Conservation (phyloP, 139 green algal genomes). For the Zygnema circumcarinatum region DNA sequence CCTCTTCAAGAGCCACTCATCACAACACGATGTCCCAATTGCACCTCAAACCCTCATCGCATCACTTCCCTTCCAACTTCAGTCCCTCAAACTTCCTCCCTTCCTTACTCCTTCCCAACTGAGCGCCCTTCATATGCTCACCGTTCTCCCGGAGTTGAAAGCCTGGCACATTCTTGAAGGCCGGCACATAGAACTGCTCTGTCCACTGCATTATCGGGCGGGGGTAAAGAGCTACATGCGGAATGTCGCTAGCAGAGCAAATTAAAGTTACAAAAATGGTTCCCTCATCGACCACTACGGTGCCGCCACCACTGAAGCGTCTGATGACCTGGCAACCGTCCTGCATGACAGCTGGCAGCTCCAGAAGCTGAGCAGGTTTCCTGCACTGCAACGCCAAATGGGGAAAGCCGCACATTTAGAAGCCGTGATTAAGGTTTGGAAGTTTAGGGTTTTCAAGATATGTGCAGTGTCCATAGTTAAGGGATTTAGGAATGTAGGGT, state of each 20-base stretch:
- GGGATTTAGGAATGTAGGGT: neutral
- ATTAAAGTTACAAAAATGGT: slow-evolving; percentile 80
- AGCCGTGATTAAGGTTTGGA: too few relatives aligned
- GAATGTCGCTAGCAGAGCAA: slow-evolving; percentile 35
- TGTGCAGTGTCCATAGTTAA: neutral
- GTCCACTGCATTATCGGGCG: slow-evolving; percentile 91
- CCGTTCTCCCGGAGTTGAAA: slow-evolving; percentile 51
- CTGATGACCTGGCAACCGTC: slow-evolving; percentile 75
- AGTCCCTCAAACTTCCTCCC: too few relatives aligned
- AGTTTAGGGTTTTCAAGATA: neutral
- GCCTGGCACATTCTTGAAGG: slow-evolving; percentile 67
- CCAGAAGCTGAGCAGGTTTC: slow-evolving; percentile 79
- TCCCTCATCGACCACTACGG: slow-evolving; percentile 89
- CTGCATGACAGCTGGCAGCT: slow-evolving; percentile 67
- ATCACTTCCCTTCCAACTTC: too few relatives aligned
- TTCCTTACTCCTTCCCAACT: too few relatives aligned
- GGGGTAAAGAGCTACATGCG: slow-evolving; percentile 78
- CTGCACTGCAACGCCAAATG: slow-evolving; percentile 57
- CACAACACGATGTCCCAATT: too few relatives aligned
- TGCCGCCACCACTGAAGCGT: slow-evolving; percentile 94
- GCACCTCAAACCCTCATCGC: too few relatives aligned
- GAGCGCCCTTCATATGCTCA: too few relatives aligned
- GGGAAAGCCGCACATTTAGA: neutral
- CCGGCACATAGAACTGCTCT: slow-evolving; percentile 76
- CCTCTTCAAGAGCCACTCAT: too few relatives aligned